phyloP scores from a whole-genome alignment of 2,329 filamentous ascomycete species.

The Achaetomium macrosporum region DNA sequence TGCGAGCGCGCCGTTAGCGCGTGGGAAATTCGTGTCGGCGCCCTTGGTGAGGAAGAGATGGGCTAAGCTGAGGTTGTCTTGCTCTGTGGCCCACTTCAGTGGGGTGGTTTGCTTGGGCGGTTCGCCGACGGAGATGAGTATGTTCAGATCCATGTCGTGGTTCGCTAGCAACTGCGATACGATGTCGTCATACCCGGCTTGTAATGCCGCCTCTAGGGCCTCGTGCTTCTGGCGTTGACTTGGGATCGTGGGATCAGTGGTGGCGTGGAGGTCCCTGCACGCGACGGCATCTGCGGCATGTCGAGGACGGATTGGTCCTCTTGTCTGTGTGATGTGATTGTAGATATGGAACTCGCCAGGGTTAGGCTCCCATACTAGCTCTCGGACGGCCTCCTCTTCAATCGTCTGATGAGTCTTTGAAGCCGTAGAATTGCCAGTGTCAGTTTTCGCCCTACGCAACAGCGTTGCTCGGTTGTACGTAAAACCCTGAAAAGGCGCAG shows the following conservation, averaged over 20 bases:
- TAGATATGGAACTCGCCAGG: too few species aligned
- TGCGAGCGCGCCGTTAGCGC: too few species aligned
- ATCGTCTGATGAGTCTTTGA: too few species aligned
- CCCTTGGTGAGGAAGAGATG: neutral
- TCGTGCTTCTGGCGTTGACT: neutral
- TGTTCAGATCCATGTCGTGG: too few species aligned
- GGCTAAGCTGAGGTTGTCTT: neutral
- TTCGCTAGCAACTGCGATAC: neutral
- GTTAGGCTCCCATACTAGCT: too few species aligned
- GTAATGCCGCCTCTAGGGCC: neutral
- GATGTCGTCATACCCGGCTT: neutral
- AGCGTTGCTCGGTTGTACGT: neutral
- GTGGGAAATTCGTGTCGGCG: neutral
- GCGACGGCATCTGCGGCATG: too few species aligned
- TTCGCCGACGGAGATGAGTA: too few species aligned
- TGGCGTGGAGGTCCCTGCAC: too few species aligned
- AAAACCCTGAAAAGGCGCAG: neutral
- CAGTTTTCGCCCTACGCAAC: neutral
- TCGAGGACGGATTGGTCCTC: too few species aligned
- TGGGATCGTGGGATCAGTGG: neutral
- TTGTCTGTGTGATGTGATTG: too few species aligned
- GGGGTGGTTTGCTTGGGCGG: neutral
- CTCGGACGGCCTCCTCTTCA: too few species aligned
- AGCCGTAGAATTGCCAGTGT: too few species aligned
- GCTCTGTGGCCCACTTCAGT: neutral